phyloP scores from a whole-genome alignment of 225 moss, liverwort and hornwort genomes.

The Asterella californica region DNA sequence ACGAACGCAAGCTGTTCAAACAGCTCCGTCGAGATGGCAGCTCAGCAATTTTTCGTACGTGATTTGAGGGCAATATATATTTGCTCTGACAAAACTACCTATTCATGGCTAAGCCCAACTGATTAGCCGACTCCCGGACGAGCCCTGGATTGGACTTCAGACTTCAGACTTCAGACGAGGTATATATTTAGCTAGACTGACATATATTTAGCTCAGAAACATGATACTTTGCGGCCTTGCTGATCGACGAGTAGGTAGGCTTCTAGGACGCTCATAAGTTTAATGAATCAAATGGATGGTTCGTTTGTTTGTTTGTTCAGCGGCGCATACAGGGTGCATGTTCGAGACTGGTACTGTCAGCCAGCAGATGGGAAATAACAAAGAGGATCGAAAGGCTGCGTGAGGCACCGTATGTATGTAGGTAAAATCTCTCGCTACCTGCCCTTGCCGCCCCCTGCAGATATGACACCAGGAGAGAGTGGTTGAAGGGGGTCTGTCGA shows the following conservation, averaged over 20 bases:
- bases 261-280: neutral
- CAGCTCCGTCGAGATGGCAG: neutral
- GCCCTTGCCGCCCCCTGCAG: constrained; percentile 1
- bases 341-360: neutral
- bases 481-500: neutral
- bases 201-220: neutral
- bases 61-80: neutral
- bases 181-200: neutral
- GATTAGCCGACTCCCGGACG: neutral
- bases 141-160: neutral
- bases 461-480: neutral
- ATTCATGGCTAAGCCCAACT: neutral
- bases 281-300: neutral
- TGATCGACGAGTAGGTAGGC: neutral
- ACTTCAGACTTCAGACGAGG: neutral
- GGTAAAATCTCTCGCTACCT: neutral
- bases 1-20: no score
- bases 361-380: neutral
- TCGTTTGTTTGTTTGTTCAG: no score
- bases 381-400: neutral
- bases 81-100: no score
- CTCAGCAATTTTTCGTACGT: neutral
- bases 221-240: constrained; percentile 5
- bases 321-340: constrained; percentile 3
- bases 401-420: neutral